Evolutionary conservation across 495 filamentous ascomycete genomes (phyloP), one percentile per base, ranked within the genome.

Genomic region (Neurospora sp.): DNA sequence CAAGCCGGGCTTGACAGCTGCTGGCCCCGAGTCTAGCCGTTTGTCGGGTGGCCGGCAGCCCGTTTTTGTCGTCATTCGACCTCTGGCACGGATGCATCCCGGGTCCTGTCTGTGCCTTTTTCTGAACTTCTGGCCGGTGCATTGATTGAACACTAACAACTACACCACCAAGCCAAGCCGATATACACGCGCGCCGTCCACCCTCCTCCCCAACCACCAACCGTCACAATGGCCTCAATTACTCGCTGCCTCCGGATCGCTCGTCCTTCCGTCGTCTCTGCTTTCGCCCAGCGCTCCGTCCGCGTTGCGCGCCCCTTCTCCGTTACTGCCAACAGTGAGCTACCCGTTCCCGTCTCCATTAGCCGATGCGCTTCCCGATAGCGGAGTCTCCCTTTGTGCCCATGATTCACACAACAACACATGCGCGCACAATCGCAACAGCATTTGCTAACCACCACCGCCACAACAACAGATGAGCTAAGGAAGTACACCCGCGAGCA

Each of bases 401-500:
- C 39, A 38, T 38, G 23, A 23, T 9, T 66, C n/a, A 74, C 42
- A 14, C 40, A 23, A 69, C 20, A 18, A n/a, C 18, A 37, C 23
- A 41, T 48, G 69, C 72, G 16, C 40, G 9, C 70, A 6, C 8
- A n/a, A 5, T 31, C 18, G 5, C 42, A 69, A 23, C 38, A 54
- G 20, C 44, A 72, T 5, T 35, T 35, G 12, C 76, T 76, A 44
- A 78, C 74, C 20, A 62, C 0, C 14, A 71, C 59, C 31, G 46
- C 27, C n/a, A 41, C 35, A 35, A 12, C 7, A 46, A 70, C 72
- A 89, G 87, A 82, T 76, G 81, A 82, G 76, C 85, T 90, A 77
- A 95, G 96, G 87, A 93, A 91, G 79, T 99, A 96, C 87, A 98
- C 96, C 77, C 90, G 93, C 81, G 96, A 97, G 77, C 96, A 99